phyloP scores from a whole-genome alignment of 257 asterid genomes.

The Penstemon eatonii region DNA sequence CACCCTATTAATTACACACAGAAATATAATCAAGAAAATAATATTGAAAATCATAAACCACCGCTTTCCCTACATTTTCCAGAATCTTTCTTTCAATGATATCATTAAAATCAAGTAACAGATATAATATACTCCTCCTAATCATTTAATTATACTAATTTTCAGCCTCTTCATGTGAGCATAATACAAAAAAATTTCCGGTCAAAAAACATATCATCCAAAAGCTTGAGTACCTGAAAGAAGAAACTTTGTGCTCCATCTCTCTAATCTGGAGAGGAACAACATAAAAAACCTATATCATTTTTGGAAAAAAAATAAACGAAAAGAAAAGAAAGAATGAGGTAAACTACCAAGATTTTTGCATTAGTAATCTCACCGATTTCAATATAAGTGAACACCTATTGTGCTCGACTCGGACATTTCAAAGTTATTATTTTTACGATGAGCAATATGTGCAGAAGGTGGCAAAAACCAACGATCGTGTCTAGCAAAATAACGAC shows the following conservation, averaged over 20 bases:
- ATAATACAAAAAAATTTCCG: not conserved
- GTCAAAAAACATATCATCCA: not conserved
- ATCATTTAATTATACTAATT: too few species aligned
- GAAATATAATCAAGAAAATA: too few species aligned
- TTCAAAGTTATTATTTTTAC: not conserved
- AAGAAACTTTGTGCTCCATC: not conserved
- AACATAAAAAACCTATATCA: not conserved
- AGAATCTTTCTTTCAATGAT: not conserved
- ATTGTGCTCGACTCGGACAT: not conserved
- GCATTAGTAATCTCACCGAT: not conserved
- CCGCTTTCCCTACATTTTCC: too few species aligned
- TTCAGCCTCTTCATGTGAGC: not conserved
- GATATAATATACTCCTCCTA: not conserved
- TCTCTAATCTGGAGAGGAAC: not conserved
- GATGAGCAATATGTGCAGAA: not conserved
- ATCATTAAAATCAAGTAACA: not conserved
- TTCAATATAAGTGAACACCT: not conserved
- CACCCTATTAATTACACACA: too few species aligned
- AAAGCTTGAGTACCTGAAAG: not conserved
- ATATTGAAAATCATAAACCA: too few species aligned
- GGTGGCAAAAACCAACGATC: not conserved
- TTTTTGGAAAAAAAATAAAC: not conserved
- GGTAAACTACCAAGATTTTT: too few species aligned
- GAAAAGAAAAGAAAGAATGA: not conserved
- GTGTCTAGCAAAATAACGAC: not conserved